Percentiles rank a stretch among this genome's conserved stretches.
These are phyloP conservation scores for Pulicaria dysenterica DNA, from an alignment of 129 eudicot genomes.

Conservation along the genomic window DNA sequence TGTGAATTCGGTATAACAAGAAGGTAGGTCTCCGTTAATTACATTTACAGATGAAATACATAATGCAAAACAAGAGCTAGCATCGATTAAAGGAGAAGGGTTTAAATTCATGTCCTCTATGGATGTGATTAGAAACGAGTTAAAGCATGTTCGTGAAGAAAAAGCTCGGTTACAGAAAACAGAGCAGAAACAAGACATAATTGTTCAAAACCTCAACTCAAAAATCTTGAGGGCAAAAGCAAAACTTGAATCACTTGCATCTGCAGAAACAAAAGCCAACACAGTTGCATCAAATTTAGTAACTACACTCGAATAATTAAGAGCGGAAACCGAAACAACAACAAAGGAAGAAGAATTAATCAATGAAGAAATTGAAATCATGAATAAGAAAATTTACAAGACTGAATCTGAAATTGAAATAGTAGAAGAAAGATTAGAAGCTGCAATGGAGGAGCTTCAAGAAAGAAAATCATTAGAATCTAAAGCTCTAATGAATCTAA, in stretches of 20 bases:
- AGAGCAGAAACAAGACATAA: slow-evolving; percentile 58
- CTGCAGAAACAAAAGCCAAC: slow-evolving; percentile 49
- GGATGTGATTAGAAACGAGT: slow-evolving; percentile 64
- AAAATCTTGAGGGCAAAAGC: slow-evolving; percentile 70
- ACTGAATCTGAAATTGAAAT: slow-evolving; percentile 43
- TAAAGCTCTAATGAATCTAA: slow-evolving; percentile 49
- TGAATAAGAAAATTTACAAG: slow-evolving; percentile 41
- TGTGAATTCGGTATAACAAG: slow-evolving; percentile 38
- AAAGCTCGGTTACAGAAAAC: slow-evolving; percentile 39
- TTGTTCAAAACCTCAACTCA: slow-evolving; percentile 58
- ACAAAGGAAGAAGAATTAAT: slow-evolving; percentile 42
- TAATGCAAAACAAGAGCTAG: slow-evolving; percentile 56
- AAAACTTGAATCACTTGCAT: slow-evolving; percentile 53
- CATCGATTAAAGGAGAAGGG: slow-evolving; percentile 49
- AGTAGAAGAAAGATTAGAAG: slow-evolving; percentile 54
- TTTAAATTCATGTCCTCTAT: slow-evolving; percentile 68
- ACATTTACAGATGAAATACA: slow-evolving; percentile 46
- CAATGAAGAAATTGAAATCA: slow-evolving; percentile 46
- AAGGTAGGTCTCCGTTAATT: slow-evolving; percentile 32
- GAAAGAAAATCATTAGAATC: slow-evolving; percentile 60
- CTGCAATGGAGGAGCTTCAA: slow-evolving; percentile 53
- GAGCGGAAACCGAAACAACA: slow-evolving; percentile 48
- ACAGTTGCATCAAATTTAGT: slow-evolving; percentile 43
- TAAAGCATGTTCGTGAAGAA: slow-evolving; percentile 49
- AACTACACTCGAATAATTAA: slow-evolving; percentile 43